Percentiles rank a stretch among this genome's conserved stretches.
phyloP scores from a whole-genome alignment of 345 rosid species.

The Hibiscus mutabilis region DNA sequence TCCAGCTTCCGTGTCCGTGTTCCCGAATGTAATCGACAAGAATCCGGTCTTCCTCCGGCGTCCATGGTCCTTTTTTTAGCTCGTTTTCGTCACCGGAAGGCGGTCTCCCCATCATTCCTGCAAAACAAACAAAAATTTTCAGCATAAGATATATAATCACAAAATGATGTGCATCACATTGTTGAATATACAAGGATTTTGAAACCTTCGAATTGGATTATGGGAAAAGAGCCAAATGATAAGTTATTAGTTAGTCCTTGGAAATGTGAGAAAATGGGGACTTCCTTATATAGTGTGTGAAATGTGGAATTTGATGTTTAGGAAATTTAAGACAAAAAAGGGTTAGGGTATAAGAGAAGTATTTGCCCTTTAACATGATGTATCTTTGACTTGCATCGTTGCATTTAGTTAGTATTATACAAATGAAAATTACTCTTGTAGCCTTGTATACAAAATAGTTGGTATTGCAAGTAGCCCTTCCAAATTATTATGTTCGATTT shows the following conservation, averaged over 20 bases:
- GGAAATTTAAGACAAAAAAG: not conserved
- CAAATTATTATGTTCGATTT: no score
- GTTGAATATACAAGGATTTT: not conserved
- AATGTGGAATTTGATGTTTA: not conserved
- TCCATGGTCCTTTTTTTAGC: constrained; percentile 74
- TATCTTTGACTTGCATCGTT: not conserved
- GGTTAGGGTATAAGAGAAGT: not conserved
- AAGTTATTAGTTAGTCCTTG: not conserved
- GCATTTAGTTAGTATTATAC: not conserved
- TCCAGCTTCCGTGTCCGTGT: constrained; percentile 77
- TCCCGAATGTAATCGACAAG: constrained; percentile 43
- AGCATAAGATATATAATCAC: not conserved
- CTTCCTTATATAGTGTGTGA: constrained; percentile 21
- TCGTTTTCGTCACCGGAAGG: constrained; percentile 40
- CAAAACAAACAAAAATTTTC: not conserved
- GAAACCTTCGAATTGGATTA: constrained; percentile 3
- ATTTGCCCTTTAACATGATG: not conserved
- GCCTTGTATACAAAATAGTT: no score
- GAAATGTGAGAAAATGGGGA: not conserved
- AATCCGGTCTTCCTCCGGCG: constrained; percentile 56
- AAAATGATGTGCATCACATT: not conserved
- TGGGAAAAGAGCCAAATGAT: not conserved
- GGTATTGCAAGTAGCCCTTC: no score
- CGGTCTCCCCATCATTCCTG: constrained; percentile 36
- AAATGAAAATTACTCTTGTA: not conserved